Evolutionary conservation across 805 yeast genomes (phyloP).

Genomic region (Cyberlindnera petersonii): DNA sequence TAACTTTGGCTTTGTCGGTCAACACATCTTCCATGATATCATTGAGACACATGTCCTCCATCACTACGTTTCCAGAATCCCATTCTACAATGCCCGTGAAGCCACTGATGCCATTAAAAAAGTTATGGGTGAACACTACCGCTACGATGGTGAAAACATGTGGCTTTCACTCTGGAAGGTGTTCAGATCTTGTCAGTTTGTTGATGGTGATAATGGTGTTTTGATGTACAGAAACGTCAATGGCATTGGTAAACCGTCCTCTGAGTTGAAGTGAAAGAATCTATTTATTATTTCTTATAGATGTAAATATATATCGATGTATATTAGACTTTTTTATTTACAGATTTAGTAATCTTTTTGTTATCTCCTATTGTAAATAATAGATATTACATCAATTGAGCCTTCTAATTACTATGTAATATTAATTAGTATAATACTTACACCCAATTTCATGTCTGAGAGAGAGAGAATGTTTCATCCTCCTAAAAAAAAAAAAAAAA

Average conservation of each 20-base stretch:
- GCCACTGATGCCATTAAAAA: slow-evolving; percentile 75
- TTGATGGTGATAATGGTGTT: slow-evolving; percentile 65
- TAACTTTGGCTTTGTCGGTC: slow-evolving; percentile 56
- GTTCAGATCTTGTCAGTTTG: slow-evolving; percentile 64
- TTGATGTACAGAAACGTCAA: slow-evolving; percentile 62
- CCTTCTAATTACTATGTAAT: too few relatives aligned
- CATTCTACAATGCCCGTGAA: slow-evolving; percentile 79
- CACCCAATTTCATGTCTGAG: too few relatives aligned
- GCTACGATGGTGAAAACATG: slow-evolving; percentile 55
- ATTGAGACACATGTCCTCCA: slow-evolving; percentile 89
- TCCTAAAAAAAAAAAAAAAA: too few relatives aligned
- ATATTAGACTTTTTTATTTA: too few relatives aligned
- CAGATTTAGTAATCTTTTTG: too few relatives aligned
- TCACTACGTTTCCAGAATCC: slow-evolving; percentile 80
- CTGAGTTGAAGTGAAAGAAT: too few relatives aligned
- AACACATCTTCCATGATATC: slow-evolving; percentile 80
- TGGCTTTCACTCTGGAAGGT: slow-evolving; percentile 54
- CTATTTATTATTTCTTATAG: too few relatives aligned
- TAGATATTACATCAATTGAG: too few relatives aligned
- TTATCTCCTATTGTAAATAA: too few relatives aligned
- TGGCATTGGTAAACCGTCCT: slow-evolving; percentile 39
- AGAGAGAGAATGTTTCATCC: too few relatives aligned
- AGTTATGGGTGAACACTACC: slow-evolving; percentile 83
- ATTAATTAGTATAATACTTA: too few relatives aligned
- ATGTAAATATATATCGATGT: too few relatives aligned